Conservation (phyloP, 2,329 filamentous ascomycete species). For the Pyricularia grisea region DNA sequence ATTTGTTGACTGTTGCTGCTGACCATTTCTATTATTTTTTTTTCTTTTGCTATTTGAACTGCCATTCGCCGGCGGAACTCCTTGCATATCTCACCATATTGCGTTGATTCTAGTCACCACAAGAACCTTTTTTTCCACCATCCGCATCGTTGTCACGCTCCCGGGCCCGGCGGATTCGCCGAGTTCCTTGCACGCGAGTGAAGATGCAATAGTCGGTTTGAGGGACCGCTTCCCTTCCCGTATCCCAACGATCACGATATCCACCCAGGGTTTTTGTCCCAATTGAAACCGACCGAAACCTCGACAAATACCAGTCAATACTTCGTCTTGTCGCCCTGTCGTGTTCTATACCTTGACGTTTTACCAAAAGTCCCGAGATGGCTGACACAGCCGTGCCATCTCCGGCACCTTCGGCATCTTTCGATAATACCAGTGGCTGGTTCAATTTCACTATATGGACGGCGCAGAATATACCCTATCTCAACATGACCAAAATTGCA, state of each 20-base stretch:
- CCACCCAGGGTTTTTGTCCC: neutral
- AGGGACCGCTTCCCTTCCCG: neutral
- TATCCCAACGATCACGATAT: neutral
- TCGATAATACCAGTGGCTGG: conserved; percentile 36
- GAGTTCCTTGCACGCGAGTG: neutral
- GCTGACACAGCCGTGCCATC: conserved; percentile 1
- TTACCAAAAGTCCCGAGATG: neutral
- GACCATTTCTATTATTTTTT: neutral
- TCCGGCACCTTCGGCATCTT: conserved; percentile 17
- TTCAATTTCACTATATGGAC: conserved; percentile 47
- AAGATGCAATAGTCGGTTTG: neutral
- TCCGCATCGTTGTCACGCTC: neutral
- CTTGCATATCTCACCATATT: neutral
- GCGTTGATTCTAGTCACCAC: neutral
- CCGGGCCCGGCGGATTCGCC: neutral
- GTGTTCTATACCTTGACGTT: neutral
- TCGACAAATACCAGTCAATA: neutral
- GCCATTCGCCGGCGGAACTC: neutral
- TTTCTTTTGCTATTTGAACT: neutral
- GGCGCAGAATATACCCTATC: conserved; percentile 27
- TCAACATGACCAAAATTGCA: conserved; percentile 48
- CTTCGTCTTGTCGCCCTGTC: neutral
- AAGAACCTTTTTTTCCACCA: neutral
- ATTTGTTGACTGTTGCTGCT: neutral
- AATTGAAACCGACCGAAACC: neutral